A percentile compares a stretch with the other conserved stretches of the same genome.
Conservation (phyloP, 2,329 filamentous ascomycete genomes). For the Bipolaris bicolor region DNA sequence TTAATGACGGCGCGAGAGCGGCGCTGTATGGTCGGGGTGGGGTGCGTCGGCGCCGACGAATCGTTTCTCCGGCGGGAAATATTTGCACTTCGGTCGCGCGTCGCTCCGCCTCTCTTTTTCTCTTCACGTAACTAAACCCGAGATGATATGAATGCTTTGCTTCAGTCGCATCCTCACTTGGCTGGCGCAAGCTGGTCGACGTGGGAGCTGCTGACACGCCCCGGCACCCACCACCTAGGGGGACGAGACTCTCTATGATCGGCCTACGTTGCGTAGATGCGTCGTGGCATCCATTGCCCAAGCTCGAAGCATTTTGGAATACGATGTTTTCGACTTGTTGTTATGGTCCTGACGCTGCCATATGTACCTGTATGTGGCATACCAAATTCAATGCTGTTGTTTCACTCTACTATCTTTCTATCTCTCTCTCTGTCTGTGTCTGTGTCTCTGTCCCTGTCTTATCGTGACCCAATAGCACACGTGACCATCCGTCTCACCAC, state of each 20-base stretch:
- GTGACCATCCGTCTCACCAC: neutral
- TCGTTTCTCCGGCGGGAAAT: conserved; percentile 31
- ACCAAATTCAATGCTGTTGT: conserved; percentile 10
- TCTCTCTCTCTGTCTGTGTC: no score
- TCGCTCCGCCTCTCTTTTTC: conserved; percentile 37
- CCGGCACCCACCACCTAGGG: conserved; percentile 56
- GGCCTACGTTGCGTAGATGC: conserved; percentile 46
- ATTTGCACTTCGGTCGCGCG: conserved; percentile 22
- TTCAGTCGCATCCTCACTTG: conserved; percentile 62
- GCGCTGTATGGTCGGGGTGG: conserved; percentile 13
- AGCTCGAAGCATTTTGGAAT: neutral
- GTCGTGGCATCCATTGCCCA: neutral
- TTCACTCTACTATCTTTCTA: neutral
- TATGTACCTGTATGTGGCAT: conserved; percentile 19
- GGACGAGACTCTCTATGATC: conserved; percentile 55
- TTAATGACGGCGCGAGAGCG: conserved; percentile 22
- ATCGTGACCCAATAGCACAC: neutral
- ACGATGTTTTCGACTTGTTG: neutral
- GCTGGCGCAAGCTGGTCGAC: conserved; percentile 53
- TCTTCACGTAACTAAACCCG: conserved; percentile 77
- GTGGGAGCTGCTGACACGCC: conserved; percentile 58
- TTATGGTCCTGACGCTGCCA: neutral
- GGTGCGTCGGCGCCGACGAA: conserved; percentile 13
- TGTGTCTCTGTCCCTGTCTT: no score
- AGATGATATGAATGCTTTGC: conserved; percentile 73